Evolutionary conservation across 495 filamentous ascomycete species (phyloP), one percentile per base, ranked within the genome.

Genomic region (Friedmanniomyces endolithicus): DNA sequence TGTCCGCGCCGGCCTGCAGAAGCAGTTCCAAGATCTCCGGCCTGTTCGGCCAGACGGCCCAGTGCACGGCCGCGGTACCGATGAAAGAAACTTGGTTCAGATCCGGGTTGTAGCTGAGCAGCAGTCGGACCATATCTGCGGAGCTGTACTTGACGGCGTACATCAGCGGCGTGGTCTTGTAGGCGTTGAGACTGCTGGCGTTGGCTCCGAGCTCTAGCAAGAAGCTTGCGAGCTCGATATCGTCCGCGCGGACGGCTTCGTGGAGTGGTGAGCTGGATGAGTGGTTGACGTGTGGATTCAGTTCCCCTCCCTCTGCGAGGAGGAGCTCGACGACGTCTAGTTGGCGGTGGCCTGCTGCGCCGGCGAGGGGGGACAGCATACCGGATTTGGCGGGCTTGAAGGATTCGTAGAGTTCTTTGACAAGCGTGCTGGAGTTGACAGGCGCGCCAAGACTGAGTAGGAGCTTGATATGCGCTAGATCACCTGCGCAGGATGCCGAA

Each of bases 311-410:
- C 20, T 52, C 16, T 16, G 53, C 37, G 24, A 63, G 47, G 8
- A 63, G 61, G 25, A 60, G 45, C 31, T 53, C 37, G 14, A 63
- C 57, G 7, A 44, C 35, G 22, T 49, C 48, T 16, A 58, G 25
- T 23, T 63, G 61, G 57, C 53, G 27, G 19, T 60, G 44, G 12
- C 53, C 33, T 23, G 61, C 58, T 48, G 60, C 60, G 19, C 52
- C 57, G 24, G 57, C 57, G 16, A 63, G 39, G 1, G 60, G 40
- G 4, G 60, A 54, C 1, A 62, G 55, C 3, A 16, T 14, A 31
- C 59, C 59, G 11, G 59, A 45, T 40, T 62, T 62, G 23, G 59
- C 29, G 23, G 59, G 59, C 51, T 58, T 62, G 59, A 62, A 62
- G 33, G 50, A 25, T 17, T 62, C 55, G 59, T 58, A 62, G 35